Evolutionary conservation across 495 filamentous ascomycete genomes (phyloP).

Genomic region (Rostrohypoxylon terebratum): DNA sequence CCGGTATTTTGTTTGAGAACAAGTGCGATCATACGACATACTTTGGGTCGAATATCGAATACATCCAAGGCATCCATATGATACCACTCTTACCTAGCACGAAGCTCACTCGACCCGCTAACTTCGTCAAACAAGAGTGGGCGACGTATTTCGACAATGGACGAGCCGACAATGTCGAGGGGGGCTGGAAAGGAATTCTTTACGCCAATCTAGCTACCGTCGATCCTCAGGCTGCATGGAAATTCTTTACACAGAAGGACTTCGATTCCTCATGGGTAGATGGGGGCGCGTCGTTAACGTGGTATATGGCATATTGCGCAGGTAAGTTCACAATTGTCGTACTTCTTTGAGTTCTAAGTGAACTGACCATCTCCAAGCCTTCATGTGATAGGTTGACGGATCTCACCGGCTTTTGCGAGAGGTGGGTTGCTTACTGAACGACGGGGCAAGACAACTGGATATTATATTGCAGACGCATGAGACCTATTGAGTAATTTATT

Average conservation of each 20-base stretch:
- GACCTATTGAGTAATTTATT: slow-evolving; percentile 9
- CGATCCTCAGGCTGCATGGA: slow-evolving; percentile 75
- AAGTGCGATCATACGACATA: slow-evolving; percentile 96
- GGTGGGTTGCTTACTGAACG: background rate
- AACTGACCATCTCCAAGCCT: slow-evolving; percentile 43
- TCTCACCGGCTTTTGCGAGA: slow-evolving; percentile 6
- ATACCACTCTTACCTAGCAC: slow-evolving; percentile 82
- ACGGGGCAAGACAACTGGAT: slow-evolving; percentile 20
- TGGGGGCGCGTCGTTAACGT: slow-evolving; percentile 85
- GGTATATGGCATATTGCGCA: slow-evolving; percentile 88
- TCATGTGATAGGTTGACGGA: slow-evolving; percentile 40
- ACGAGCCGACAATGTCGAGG: slow-evolving; percentile 68
- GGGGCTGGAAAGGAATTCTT: slow-evolving; percentile 88
- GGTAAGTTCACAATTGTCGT: slow-evolving; percentile 51
- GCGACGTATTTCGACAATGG: slow-evolving; percentile 75
- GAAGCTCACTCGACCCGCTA: slow-evolving; percentile 70
- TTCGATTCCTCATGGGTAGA: slow-evolving; percentile 84
- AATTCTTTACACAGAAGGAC: slow-evolving; percentile 74
- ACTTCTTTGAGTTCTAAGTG: background rate
- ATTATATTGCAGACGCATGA: slow-evolving; percentile 32
- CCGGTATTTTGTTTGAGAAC: slow-evolving; percentile 96
- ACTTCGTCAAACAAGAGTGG: slow-evolving; percentile 90
- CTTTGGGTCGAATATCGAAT: slow-evolving; percentile 84
- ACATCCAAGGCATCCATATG: slow-evolving; percentile 97
- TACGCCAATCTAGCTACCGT: slow-evolving; percentile 84